Percentiles rank a stretch among this genome's conserved stretches.
Conservation (phyloP, 768 basidiomycete species). For the Asterophora lycoperdoides region DNA sequence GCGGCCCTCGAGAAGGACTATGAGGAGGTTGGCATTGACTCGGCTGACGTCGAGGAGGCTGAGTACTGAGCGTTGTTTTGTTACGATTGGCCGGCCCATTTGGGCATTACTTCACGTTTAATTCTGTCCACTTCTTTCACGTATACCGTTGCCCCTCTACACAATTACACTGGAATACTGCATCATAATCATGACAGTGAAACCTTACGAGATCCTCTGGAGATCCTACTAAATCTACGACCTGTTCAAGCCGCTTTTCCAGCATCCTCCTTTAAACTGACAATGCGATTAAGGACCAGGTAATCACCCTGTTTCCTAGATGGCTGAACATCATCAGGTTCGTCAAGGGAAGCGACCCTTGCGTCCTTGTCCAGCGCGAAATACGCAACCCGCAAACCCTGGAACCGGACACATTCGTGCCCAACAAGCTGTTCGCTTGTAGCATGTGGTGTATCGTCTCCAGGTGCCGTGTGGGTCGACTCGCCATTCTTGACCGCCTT, state of each 20-base stretch:
- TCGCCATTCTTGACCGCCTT: conserved; percentile 51
- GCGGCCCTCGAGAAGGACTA: conserved; percentile 96
- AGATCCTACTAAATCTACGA: not conserved
- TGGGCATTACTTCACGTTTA: conserved; percentile 19
- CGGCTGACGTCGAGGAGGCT: conserved; percentile 61
- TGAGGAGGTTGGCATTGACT: conserved; percentile 82
- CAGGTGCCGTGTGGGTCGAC: conserved; percentile 23
- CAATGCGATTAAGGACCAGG: conserved; percentile 86
- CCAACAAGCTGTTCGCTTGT: conserved; percentile 80
- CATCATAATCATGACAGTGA: conserved; percentile 9
- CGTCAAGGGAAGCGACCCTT: conserved; percentile 58
- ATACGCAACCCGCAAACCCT: conserved; percentile 93
- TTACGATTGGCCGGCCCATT: conserved; percentile 2
- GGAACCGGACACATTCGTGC: conserved; percentile 93
- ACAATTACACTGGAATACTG: conserved; percentile 16
- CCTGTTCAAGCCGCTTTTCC: conserved; percentile 51
- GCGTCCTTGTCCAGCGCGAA: conserved; percentile 92
- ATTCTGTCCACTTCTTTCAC: conserved; percentile 17
- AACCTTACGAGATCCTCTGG: not conserved
- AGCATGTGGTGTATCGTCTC: conserved; percentile 62
- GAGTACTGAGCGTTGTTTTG: conserved; percentile 49
- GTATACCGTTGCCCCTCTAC: conserved; percentile 18
- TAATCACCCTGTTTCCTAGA: conserved; percentile 65
- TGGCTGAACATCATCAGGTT: conserved; percentile 37
- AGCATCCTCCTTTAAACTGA: conserved; percentile 91